These are phyloP conservation scores for Trypanosoma brucei DNA, from an alignment of 208 protist species.

Conservation along the genomic window DNA sequence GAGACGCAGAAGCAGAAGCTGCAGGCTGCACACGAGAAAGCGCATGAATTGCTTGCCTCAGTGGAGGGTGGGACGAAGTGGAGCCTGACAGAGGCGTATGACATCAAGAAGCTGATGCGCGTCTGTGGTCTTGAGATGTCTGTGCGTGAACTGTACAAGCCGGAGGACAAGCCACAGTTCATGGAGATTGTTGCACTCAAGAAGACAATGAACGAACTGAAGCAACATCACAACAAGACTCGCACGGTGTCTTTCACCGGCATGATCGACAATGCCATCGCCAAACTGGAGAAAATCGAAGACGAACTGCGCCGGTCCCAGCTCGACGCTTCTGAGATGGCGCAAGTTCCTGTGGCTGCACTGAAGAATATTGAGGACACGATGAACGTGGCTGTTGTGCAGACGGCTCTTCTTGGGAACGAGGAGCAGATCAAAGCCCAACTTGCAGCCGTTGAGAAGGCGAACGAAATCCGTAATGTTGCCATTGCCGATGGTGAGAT, in stretches of 20 bases:
- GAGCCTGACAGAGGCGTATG: constrained; percentile 32
- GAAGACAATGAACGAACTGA: constrained; percentile 11
- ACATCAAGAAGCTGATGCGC: constrained; percentile 10
- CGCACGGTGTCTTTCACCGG: constrained; percentile 10
- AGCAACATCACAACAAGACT: constrained; percentile 8
- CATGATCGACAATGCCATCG: constrained; percentile 6
- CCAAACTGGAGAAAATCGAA: constrained; percentile 10
- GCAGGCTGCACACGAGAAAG: constrained; percentile 50
- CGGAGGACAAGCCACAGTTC: constrained; percentile 9
- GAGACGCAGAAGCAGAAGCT: constrained; percentile 9
- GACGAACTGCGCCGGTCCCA: constrained; percentile 4
- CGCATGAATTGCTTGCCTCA: constrained; percentile 37
- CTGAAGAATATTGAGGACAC: constrained; percentile 6
- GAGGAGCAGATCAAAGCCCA: constrained; percentile 7
- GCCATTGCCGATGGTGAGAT: constrained; percentile 7
- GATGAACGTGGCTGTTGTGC: constrained; percentile 3
- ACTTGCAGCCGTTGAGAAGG: constrained; percentile 3
- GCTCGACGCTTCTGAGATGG: constrained; percentile 2
- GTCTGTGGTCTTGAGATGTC: constrained; percentile 5
- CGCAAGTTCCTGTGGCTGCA: constrained; percentile 2
- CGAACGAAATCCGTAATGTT: constrained; percentile 5
- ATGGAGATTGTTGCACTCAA: constrained; percentile 9
- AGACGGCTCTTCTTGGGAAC: constrained; percentile 3
- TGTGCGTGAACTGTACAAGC: constrained; percentile 7
- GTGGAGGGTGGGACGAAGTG: constrained; percentile 66